Percentiles rank a stretch among this genome's conserved stretches.
Evolutionary conservation across 228 moss, liverwort and hornwort genomes (phyloP).

Genomic region (Sphagnum magellanicum): DNA sequence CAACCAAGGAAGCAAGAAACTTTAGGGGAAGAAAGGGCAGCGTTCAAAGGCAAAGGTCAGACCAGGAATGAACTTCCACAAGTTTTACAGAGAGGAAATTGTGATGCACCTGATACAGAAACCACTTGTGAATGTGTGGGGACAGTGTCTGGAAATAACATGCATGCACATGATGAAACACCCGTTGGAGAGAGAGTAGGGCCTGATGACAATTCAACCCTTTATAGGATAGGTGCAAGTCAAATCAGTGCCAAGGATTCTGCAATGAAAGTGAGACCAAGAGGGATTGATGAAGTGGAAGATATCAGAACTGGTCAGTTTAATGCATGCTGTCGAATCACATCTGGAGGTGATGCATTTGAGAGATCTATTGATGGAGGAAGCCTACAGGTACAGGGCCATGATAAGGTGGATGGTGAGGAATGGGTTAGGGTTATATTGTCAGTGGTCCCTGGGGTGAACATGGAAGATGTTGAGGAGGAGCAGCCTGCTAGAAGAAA

Average conservation of each 20-base stretch:
- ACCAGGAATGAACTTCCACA: background rate
- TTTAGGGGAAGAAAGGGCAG: background rate
- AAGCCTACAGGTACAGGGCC: background rate
- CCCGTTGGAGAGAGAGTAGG: background rate
- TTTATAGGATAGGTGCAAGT: background rate
- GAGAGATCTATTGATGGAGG: background rate
- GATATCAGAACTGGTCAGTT: too few species aligned
- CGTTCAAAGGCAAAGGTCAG: background rate
- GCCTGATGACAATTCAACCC: background rate
- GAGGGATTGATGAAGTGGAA: too few species aligned
- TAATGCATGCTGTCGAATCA: too few species aligned
- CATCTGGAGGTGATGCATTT: too few species aligned
- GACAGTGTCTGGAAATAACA: background rate
- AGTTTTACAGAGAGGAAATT: background rate
- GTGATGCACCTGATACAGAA: background rate
- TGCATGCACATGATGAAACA: background rate
- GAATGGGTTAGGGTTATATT: constrained; percentile 44
- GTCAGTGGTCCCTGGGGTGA: constrained; percentile 45
- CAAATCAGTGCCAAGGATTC: too few species aligned
- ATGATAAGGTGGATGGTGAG: background rate
- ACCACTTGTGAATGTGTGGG: background rate
- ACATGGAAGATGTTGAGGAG: constrained; percentile 53
- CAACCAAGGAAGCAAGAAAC: constrained; percentile 2
- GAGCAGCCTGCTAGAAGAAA: constrained; percentile 28
- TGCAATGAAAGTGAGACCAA: too few species aligned